Percentiles rank a stretch among this genome's conserved stretches.
Conservation (phyloP, 176 grass and related monocot species). For the Melocanna baccifera region DNA sequence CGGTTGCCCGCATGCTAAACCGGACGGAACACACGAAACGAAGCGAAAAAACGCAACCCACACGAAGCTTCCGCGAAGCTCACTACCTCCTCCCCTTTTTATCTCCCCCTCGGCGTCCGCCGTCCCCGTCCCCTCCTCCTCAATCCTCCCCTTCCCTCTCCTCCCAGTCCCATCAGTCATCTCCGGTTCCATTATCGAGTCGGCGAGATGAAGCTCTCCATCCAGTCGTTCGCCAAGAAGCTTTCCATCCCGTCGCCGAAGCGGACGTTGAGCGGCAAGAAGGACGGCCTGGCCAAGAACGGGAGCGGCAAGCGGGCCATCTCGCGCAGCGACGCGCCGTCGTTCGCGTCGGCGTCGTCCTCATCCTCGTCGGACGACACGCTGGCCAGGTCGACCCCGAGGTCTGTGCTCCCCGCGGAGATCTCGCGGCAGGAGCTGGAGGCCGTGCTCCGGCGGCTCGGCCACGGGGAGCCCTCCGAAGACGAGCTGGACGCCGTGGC, state of each 20-base stretch:
- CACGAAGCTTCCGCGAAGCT: slow-evolving; percentile 78
- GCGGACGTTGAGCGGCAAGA: slow-evolving; percentile 3
- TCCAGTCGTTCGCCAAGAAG: slow-evolving; percentile 56
- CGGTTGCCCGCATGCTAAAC: slow-evolving; percentile 21
- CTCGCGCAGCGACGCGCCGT: slow-evolving; percentile 44
- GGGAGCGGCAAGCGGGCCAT: slow-evolving; percentile 30
- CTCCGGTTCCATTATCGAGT: neutral
- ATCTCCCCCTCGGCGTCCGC: neutral
- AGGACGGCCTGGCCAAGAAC: neutral
- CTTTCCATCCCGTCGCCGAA: slow-evolving; percentile 48
- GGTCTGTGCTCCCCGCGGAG: slow-evolving; percentile 56
- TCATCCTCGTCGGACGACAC: slow-evolving; percentile 45
- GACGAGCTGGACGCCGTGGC: slow-evolving; percentile 72
- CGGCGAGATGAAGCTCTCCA: slow-evolving; percentile 67
- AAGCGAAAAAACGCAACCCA: slow-evolving; percentile 18
- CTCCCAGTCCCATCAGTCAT: neutral
- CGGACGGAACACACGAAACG: neutral
- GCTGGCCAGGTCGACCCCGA: slow-evolving; percentile 21
- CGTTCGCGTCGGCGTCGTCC: slow-evolving; percentile 42
- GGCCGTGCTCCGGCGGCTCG: slow-evolving; percentile 69
- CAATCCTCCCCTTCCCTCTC: neutral
- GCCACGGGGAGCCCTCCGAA: slow-evolving; percentile 52
- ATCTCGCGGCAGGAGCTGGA: slow-evolving; percentile 79
- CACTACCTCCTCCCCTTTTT: slow-evolving; percentile 38
- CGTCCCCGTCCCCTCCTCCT: neutral